Evolutionary conservation across 1,284 basidiomycete genomes (phyloP), one percentile per base, ranked within the genome.

Genomic region (Apiotrichum sp.): DNA sequence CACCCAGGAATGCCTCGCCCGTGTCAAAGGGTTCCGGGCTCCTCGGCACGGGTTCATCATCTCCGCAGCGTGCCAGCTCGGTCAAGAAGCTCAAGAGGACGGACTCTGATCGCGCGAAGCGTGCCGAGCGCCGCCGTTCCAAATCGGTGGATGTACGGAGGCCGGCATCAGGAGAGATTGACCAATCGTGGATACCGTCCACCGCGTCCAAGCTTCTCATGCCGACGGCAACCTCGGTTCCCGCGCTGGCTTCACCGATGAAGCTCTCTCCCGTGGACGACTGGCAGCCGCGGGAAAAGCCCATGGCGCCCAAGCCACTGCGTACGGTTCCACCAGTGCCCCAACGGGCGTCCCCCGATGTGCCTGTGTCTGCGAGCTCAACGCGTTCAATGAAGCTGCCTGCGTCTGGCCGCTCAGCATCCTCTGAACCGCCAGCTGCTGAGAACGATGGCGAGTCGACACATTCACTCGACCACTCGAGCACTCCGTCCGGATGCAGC

Each of bases 401-500:
- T 22, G 22, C 22, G 22, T 22, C 36, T 22, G 22, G 22, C 22
- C 22, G 22, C 22, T 22, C 22, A 22, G 22, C 29, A 6, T 3
- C 33, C 33, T 16, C 45, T 35, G 45, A 47, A 4, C 8, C 45
- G 3, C 13, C 45, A n/a, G n/a, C 42, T 4, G 14, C 16, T 6
- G 50, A 39, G 38, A 50, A 34, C 31, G 55, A 57, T 8, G 41
- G 13, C 44, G 55, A 57, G 13, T 57, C 59, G 33, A 57, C 59
- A 2, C 55, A 55, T 31, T 68, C 65, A 29, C 66, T 64, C 3
- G 69, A 71, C 50, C 71, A 73, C 52, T 66, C 62, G 29, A 62
- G 70, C 14, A 72, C 74, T 1, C 67, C 69, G 14, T 75, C 73
- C 0, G 65, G 68, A 29, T 65, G 68, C 3, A 68, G 68, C 16